Evolutionary conservation across 306 rosid species (phyloP).

Genomic region (Calophaca sinica): DNA sequence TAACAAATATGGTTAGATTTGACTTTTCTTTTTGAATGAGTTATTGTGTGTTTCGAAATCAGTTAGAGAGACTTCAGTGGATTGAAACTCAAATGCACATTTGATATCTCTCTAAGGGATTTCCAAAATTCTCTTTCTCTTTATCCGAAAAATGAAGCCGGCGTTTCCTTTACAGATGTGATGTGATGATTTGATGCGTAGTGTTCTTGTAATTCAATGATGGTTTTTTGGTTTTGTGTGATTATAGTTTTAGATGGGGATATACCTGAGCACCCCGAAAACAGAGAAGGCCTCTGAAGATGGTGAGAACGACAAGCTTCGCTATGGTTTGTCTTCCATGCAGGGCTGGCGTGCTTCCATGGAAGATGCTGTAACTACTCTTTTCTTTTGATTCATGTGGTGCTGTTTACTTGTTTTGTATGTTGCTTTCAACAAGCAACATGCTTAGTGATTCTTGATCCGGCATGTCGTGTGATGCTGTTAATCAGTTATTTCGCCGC

Average conservation of each 20-base stretch:
- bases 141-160: not conserved
- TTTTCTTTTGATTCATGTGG: slow-evolving; percentile 13
- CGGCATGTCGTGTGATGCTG: not conserved
- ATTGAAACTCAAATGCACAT: not conserved
- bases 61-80: not conserved
- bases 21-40: not conserved
- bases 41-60: not conserved
- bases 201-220: slow-evolving; percentile 35
- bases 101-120: not conserved
- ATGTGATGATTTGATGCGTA: slow-evolving; percentile 4
- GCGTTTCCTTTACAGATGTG: slow-evolving; percentile 29
- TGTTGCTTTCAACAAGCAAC: not conserved
- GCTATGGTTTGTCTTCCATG: slow-evolving; percentile 88
- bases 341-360: slow-evolving; percentile 98
- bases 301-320: slow-evolving; percentile 77
- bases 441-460: not conserved
- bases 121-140: not conserved
- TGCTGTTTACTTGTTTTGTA: not conserved
- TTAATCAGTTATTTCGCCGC: slow-evolving; percentile 11
- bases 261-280: slow-evolving; percentile 85
- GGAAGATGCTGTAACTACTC: slow-evolving; percentile 89
- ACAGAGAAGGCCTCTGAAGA: slow-evolving; percentile 92
- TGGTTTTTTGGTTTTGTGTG: slow-evolving; percentile 24
- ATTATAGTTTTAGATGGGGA: slow-evolving; percentile 71
- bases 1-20: slow-evolving; percentile 30